Evolutionary conservation across 2,329 filamentous ascomycete genomes (phyloP).

Genomic region (Apiospora hydei): DNA sequence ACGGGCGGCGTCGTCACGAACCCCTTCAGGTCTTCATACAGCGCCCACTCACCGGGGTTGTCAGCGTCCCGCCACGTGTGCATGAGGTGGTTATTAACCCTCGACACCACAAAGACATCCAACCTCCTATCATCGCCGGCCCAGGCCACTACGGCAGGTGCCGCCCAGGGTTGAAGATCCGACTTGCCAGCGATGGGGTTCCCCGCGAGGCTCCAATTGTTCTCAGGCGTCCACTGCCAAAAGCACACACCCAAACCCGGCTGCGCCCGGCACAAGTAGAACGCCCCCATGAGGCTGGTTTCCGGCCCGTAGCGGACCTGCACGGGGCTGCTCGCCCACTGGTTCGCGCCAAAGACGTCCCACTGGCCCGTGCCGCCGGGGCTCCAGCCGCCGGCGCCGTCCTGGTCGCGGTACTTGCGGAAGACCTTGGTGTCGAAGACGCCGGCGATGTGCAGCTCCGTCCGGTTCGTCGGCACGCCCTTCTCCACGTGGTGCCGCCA

Average conservation of each 20-base stretch:
- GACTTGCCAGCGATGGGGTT: neutral
- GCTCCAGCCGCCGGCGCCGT: neutral
- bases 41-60: neutral
- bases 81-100: conserved; percentile 21
- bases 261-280: neutral
- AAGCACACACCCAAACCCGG: conserved; percentile 9
- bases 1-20: conserved; percentile 25
- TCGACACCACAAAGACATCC: conserved; percentile 20
- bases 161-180: conserved; percentile 22
- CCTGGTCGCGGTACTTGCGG: conserved; percentile 14
- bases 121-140: conserved; percentile 10
- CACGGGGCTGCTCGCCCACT: neutral
- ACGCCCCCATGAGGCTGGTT: neutral
- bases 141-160: conserved; percentile 22
- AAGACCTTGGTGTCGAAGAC: neutral
- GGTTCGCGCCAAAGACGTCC: neutral
- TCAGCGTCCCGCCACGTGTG: conserved; percentile 9
- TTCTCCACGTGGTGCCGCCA: neutral
- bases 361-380: neutral
- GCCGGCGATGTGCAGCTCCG: neutral
- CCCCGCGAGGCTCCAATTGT: neutral
- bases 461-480: neutral
- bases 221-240: neutral
- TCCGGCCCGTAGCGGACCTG: neutral
- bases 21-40: conserved; percentile 23